Conservation (phyloP, 345 rosid species). For the Camelina laxa region DNA sequence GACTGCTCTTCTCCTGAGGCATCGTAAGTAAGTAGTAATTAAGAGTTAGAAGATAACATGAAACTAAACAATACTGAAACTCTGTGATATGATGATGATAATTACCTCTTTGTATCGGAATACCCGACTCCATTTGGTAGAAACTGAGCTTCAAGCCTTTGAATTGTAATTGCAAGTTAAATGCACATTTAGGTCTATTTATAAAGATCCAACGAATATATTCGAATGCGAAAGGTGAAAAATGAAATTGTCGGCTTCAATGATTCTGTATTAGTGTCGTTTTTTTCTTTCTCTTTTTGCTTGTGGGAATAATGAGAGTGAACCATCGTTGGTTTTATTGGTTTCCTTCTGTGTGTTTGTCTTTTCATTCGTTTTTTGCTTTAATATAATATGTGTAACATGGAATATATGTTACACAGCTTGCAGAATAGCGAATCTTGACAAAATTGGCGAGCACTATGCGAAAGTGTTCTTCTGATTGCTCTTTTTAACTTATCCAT, state of each 20-base stretch:
- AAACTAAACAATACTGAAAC: background rate
- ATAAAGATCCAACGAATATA: conserved; percentile 3
- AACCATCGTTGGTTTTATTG: background rate
- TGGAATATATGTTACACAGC: conserved; percentile 41
- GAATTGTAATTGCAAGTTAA: background rate
- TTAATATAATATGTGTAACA: background rate
- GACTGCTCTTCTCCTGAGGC: conserved; percentile 59
- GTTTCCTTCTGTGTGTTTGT: conserved; percentile 13
- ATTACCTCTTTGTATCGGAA: conserved; percentile 26
- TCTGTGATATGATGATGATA: background rate
- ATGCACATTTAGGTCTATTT: conserved; percentile 17
- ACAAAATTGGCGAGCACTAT: background rate
- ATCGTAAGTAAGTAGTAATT: conserved; percentile 53
- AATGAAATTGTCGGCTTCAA: background rate
- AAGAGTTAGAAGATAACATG: background rate
- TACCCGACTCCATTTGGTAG: conserved; percentile 20
- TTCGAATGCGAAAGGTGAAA: conserved; percentile 20
- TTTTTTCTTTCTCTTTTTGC: background rate
- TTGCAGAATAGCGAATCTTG: conserved; percentile 38
- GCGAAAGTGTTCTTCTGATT: background rate
- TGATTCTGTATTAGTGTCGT: conserved; percentile 8
- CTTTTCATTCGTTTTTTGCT: background rate
- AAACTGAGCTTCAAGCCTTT: background rate
- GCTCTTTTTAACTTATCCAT: background rate
- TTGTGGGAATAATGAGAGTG: conserved; percentile 14